Base-by-base conservation (phyloP, 108 stramenopile genomes). In the Discostella stelligeroides region DNA sequence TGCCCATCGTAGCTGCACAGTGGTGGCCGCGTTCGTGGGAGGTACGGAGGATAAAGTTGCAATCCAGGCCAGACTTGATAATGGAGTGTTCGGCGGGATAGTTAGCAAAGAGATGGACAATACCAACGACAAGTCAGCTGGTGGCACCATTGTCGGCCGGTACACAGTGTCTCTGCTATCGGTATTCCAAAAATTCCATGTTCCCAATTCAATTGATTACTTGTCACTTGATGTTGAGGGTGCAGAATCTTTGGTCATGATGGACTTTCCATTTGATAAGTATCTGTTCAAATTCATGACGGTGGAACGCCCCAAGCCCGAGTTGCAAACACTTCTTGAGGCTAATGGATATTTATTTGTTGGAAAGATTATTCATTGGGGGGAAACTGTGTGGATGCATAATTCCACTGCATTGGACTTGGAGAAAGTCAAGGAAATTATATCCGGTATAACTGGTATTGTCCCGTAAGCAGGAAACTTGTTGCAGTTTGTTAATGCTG, bases 331-430 rank as follows among this genome's bases (percentile, higher is more conserved):
- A 55, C 30, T 75, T 13, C 46, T 75, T 34, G 53, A 70, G 55
- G 49, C 25, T 10, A 67, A 84, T 50, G 84, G 80, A 5, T 84
- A 81, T 49, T 9, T 65, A 8, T 64, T 67, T 28, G 25, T 84
- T n/a, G n/a, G 45, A 75, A 69, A 42, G 66, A 60, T 60, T 41
- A n/a, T 87, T 10, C 37, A 75, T 21, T 84, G 81, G 82, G 86
- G 86, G 10, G 86, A 87, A 49, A 87, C 84, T 3, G 53, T 87
- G 17, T 87, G 86, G 86, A 70, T 69, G 13, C 86, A 87, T 50
- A 21, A 76, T n/a, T n/a, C n/a, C n/a, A n/a, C n/a, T n/a, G n/a
- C n/a, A 47, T 81, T 75, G 45, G 45, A 17, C 45, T 46, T 17
- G n/a, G 45, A 46, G 45, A 17, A 46, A 17, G 45, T 14, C 56